phyloP scores from a whole-genome alignment of 108 stramenopile genomes.

The Cyclotella baltica region DNA sequence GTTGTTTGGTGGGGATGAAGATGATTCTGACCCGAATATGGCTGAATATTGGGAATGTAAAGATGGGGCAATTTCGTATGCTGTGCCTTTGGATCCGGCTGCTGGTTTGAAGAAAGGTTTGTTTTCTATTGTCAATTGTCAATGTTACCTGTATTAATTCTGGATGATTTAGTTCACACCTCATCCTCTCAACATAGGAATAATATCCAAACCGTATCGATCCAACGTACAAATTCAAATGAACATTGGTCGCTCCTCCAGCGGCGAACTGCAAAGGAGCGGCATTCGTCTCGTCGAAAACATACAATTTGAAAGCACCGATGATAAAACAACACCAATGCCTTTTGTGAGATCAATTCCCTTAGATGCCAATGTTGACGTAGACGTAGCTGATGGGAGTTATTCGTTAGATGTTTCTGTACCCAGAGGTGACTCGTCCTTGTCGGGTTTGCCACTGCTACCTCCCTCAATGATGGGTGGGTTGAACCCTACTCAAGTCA shows the following conservation, averaged over 20 bases:
- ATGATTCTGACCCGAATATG: slow-evolving; percentile 2
- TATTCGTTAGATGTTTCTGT: slow-evolving; percentile 47
- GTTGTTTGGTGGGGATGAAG: slow-evolving; percentile 12
- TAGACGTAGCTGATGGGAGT: slow-evolving; percentile 78
- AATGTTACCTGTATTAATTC: background rate
- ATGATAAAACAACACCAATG: background rate
- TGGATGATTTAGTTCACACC: background rate
- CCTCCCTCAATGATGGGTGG: slow-evolving; percentile 38
- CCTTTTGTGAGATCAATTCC: slow-evolving; percentile 55
- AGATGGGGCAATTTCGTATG: slow-evolving; percentile 67
- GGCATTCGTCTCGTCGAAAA: slow-evolving; percentile 44
- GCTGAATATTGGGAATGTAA: slow-evolving; percentile 57
- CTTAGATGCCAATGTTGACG: slow-evolving; percentile 67
- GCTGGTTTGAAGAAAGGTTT: slow-evolving; percentile 63
- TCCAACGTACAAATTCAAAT: slow-evolving; percentile 52
- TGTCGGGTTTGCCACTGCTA: slow-evolving; percentile 36
- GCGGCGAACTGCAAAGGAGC: background rate
- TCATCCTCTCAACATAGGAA: slow-evolving; percentile 15
- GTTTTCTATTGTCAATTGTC: too few relatives aligned
- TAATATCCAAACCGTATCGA: slow-evolving; percentile 58
- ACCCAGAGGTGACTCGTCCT: slow-evolving; percentile 10
- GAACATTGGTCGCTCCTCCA: background rate
- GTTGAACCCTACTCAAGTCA: slow-evolving; percentile 27
- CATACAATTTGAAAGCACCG: slow-evolving; percentile 20
- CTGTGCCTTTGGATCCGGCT: slow-evolving; percentile 70